Evolutionary conservation across 768 basidiomycete genomes (phyloP).

Genomic region (Amyloporia xantha): DNA sequence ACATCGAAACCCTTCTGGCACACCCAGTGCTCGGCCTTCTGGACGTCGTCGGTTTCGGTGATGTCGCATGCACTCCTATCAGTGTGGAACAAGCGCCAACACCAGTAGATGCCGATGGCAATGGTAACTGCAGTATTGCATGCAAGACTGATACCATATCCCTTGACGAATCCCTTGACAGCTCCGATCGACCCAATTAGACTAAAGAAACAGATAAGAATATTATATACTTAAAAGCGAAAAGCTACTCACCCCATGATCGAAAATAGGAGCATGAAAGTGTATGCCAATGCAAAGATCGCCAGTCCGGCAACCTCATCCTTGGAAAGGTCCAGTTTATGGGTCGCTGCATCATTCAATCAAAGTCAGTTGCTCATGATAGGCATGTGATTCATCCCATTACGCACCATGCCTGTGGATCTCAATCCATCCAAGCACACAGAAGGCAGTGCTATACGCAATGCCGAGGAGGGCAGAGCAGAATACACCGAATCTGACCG

Average conservation of each 20-base stretch:
- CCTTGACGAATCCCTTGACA: constrained; percentile 34
- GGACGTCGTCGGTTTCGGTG: constrained; percentile 27
- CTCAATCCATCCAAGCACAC: constrained; percentile 41
- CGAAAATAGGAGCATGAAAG: constrained; percentile 40
- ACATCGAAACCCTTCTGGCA: constrained; percentile 39
- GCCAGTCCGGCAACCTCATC: constrained; percentile 39
- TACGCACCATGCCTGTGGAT: constrained; percentile 38
- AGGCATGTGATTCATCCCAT: not conserved
- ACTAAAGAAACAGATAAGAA: constrained; percentile 14
- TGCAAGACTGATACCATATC: constrained; percentile 38
- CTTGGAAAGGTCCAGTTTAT: constrained; percentile 29
- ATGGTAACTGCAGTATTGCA: constrained; percentile 42
- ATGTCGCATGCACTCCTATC: constrained; percentile 30
- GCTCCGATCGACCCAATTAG: constrained; percentile 42
- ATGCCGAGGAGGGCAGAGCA: constrained; percentile 42
- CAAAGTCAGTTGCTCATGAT: not conserved
- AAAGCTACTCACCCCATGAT: constrained; percentile 38
- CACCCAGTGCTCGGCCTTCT: constrained; percentile 24
- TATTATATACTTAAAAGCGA: not conserved
- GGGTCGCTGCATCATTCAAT: constrained; percentile 15
- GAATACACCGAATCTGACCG: constrained; percentile 58
- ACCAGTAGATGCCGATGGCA: constrained; percentile 39
- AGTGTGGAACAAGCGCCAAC: constrained; percentile 39
- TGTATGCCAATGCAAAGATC: constrained; percentile 41
- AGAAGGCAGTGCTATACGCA: constrained; percentile 37